Base-by-base conservation (phyloP, 2,329 filamentous ascomycete species). In the Myriosclerotinia duriaeana region DNA sequence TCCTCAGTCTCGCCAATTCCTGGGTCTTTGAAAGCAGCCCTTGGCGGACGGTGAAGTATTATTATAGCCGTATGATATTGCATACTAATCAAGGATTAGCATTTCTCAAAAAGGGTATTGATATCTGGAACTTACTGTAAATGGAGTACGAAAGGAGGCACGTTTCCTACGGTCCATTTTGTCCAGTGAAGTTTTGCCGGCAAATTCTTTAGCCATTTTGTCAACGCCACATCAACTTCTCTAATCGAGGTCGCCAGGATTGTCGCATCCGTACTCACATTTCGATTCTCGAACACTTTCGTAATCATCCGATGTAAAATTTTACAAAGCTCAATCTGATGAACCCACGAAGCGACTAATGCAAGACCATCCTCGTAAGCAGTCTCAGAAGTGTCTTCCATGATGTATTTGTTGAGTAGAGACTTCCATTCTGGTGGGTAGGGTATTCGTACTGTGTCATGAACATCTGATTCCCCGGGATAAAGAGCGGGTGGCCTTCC, bases 21-120 rank as follows among this genome's bases (percentile, higher is more conserved):
- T 1, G 76, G 75, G 46, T 79, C 78, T 66, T 77, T 75, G 52
- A 82, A 78, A 48, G 80, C 74, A 59, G 81, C 78, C 3, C 77
- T 78, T 1, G 81, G 81, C 2, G 82, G 82, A 0, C 82, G 78
- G 67, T 83, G 81, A 3, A 84, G 78, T 59, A 84, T 82, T 26
- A 83, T 83, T 80, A 83, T 82, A 58, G 79, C 78, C 0, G 81
- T 82, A 66, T 83, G 81, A 69, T 83, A 83, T 20, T 80, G 71
- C 78, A 84, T 81, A 69, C 70, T 71, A n/a, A 5, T 30, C 38
- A 15, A 12, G 38, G 38, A 40, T 64, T 54, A 60, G 40, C 44
- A 52, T 20, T 34, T 44, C 0, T 22, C 42, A 17, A n/a, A 38
- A 48, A 12, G 11, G 42, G 26, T 40, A 62, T 14, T 12, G 30